phyloP scores from a whole-genome alignment of 1,284 basidiomycete genomes.

The Malassezia japonica region DNA sequence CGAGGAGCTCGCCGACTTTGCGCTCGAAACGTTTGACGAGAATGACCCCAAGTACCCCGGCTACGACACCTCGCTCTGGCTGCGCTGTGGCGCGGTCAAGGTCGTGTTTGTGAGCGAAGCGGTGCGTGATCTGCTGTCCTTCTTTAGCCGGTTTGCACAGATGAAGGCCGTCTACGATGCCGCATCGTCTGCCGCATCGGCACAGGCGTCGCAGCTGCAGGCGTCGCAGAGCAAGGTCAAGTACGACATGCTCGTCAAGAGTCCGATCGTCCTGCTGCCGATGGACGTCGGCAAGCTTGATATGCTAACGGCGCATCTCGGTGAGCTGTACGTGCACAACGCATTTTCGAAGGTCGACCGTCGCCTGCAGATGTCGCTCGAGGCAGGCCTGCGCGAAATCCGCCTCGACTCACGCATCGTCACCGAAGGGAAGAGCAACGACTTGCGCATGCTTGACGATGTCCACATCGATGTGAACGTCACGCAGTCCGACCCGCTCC shows the following conservation, averaged over 20 bases:
- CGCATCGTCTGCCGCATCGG: conserved; percentile 83
- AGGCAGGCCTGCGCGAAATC: conserved; percentile 74
- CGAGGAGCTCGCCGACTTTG: conserved; percentile 86
- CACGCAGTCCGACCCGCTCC: conserved; percentile 61
- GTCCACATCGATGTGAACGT: conserved; percentile 82
- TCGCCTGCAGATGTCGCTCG: conserved; percentile 53
- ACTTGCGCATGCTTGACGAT: conserved; percentile 77
- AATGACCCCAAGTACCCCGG: conserved; percentile 60
- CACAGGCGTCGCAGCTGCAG: conserved; percentile 65
- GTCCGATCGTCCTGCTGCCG: conserved; percentile 86
- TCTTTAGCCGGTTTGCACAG: conserved; percentile 75
- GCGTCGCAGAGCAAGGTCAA: conserved; percentile 61
- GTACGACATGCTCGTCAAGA: conserved; percentile 79
- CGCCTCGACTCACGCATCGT: conserved; percentile 54
- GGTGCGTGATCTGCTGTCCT: conserved; percentile 72
- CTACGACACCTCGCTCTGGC: conserved; percentile 73
- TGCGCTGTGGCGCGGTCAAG: conserved; percentile 83
- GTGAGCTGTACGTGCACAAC: conserved; percentile 79
- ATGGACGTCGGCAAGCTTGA: conserved; percentile 63
- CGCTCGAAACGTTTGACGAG: conserved; percentile 80
- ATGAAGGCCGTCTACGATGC: conserved; percentile 74
- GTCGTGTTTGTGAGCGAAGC: conserved; percentile 81
- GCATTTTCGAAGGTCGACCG: conserved; percentile 56
- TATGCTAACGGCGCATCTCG: conserved; percentile 69
- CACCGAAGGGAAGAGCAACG: conserved; percentile 28